Percentiles rank a stretch among this genome's conserved stretches.
Conservation (phyloP, 441 rosid genomes). For the Croton laevigatus region DNA sequence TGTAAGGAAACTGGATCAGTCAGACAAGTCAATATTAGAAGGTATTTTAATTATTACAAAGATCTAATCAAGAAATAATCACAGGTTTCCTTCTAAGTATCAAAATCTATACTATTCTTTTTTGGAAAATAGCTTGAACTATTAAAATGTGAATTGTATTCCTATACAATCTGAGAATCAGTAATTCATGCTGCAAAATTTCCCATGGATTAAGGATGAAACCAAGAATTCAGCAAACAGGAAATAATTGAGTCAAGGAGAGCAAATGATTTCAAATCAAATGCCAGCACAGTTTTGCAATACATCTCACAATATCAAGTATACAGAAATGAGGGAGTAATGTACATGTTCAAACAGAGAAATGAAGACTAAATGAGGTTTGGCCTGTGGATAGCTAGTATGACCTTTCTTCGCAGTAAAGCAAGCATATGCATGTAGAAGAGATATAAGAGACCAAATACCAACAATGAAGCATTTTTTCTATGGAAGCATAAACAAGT, state of each 20-base stretch:
- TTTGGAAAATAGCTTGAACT: not conserved
- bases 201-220: not conserved
- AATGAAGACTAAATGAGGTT: not conserved
- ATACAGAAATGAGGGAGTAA: not conserved
- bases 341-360: not conserved
- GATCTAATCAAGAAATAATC: not conserved
- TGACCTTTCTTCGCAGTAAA: not conserved
- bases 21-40: not conserved
- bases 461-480: not conserved
- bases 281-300: not conserved
- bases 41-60: not conserved
- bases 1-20: not conserved
- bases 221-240: constrained; percentile 1
- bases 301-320: too few species aligned
- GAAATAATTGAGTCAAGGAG: not conserved
- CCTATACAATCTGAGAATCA: not conserved
- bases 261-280: not conserved
- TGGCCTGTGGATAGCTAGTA: not conserved
- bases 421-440: not conserved
- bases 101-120: not conserved
- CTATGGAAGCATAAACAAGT: not conserved
- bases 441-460: not conserved
- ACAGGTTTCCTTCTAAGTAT: not conserved
- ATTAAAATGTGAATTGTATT: not conserved
- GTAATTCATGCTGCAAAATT: not conserved